Conservation (phyloP, 495 filamentous ascomycete species). For the Penicillium silybi region DNA sequence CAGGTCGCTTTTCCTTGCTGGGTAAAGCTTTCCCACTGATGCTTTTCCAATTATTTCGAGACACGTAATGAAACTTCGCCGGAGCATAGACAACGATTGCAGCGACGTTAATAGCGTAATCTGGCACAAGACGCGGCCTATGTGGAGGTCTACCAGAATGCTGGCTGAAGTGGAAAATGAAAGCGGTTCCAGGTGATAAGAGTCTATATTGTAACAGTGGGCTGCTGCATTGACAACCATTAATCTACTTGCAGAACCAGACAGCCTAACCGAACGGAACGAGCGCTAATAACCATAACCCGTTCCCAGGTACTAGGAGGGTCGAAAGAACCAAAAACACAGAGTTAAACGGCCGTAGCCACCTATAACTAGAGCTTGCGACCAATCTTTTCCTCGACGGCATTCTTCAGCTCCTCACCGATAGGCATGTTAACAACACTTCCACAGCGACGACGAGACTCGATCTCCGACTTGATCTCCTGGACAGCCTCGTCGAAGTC, state of each 20-base stretch:
- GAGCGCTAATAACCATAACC: neutral
- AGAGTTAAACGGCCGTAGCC: too few species aligned
- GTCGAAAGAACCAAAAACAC: neutral
- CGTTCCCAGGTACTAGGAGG: neutral
- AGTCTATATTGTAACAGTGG: neutral
- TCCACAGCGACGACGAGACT: slow-evolving; percentile 54
- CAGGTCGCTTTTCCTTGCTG: too few species aligned
- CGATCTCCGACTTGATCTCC: slow-evolving; percentile 70
- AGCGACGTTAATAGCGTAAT: too few species aligned
- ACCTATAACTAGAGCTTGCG: slow-evolving; percentile 25
- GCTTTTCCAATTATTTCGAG: too few species aligned
- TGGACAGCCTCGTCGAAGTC: slow-evolving; percentile 77
- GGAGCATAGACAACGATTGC: too few species aligned
- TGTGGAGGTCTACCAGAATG: too few species aligned
- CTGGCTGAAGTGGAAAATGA: neutral
- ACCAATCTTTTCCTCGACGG: slow-evolving; percentile 45
- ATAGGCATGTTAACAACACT: slow-evolving; percentile 45
- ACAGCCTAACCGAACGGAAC: neutral
- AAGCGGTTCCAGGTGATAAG: neutral
- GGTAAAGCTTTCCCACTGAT: too few species aligned
- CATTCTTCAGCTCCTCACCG: slow-evolving; percentile 42
- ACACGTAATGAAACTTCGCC: too few species aligned
- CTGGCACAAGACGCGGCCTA: too few species aligned
- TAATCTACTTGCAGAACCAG: neutral
- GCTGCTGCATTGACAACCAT: neutral